Evolutionary conservation across 1,284 basidiomycete species (phyloP).

Genomic region (Cryptococcus maquisensis): DNA sequence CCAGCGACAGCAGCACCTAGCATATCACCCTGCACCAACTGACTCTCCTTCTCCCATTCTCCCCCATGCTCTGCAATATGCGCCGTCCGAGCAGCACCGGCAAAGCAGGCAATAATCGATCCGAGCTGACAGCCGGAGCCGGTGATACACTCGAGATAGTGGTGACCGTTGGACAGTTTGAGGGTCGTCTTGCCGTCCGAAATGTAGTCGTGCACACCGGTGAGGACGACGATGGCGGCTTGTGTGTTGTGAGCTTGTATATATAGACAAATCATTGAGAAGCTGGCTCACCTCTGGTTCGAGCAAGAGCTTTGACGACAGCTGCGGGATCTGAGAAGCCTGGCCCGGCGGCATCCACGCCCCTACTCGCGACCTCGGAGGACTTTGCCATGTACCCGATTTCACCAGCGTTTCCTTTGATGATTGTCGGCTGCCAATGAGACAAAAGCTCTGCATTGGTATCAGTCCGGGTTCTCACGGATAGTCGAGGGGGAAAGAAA

Average conservation of each 20-base stretch:
- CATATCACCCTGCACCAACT: conserved; percentile 66
- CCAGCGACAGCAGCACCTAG: conserved; percentile 69
- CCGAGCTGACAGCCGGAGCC: conserved; percentile 64
- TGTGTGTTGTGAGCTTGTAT: neutral
- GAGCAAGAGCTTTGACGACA: conserved; percentile 69
- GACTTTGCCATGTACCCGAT: conserved; percentile 72
- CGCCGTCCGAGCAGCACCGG: conserved; percentile 61
- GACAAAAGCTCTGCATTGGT: conserved; percentile 62
- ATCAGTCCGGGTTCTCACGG: neutral
- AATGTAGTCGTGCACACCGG: conserved; percentile 78
- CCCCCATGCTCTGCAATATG: conserved; percentile 11
- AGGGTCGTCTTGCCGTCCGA: conserved; percentile 73
- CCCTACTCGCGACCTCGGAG: conserved; percentile 72
- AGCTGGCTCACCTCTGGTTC: conserved; percentile 62
- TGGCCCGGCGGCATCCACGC: conserved; percentile 78
- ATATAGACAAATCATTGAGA: neutral
- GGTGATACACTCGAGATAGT: conserved; percentile 47
- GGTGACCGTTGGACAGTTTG: conserved; percentile 69
- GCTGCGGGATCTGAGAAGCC: conserved; percentile 69
- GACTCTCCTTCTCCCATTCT: conserved; percentile 28
- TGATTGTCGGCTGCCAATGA: conserved; percentile 80
- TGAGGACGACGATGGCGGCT: conserved; percentile 80
- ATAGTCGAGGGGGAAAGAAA: neutral
- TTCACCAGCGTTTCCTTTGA: conserved; percentile 94
- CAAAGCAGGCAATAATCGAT: conserved; percentile 55